Conservation (phyloP, 495 filamentous ascomycete genomes). For the Lasiosphaeria hispida region DNA sequence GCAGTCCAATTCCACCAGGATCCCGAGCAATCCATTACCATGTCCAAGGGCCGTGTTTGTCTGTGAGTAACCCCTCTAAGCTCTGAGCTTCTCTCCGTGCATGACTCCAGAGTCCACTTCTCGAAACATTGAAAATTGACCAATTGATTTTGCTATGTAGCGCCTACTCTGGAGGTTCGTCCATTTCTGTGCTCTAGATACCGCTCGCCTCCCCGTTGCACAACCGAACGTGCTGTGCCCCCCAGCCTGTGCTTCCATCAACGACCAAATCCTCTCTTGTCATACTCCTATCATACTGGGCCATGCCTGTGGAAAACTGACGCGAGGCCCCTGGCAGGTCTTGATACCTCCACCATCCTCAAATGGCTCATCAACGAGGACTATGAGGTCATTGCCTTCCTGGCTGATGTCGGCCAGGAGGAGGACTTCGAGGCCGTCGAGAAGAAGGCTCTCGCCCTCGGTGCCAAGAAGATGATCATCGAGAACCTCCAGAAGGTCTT, state of each 20-base stretch:
- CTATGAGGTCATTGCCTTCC: constrained; percentile 33
- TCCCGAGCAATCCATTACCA: constrained; percentile 10
- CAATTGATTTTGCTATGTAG: constrained; percentile 25
- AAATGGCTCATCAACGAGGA: constrained; percentile 56
- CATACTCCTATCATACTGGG: background rate
- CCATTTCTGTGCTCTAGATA: background rate
- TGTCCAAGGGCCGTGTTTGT: constrained; percentile 47
- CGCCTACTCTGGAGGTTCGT: constrained; percentile 46
- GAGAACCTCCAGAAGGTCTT: constrained; percentile 72
- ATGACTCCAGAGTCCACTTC: background rate
- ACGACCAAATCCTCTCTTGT: background rate
- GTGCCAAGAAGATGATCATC: constrained; percentile 62
- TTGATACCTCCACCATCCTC: constrained; percentile 60
- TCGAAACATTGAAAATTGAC: constrained; percentile 2
- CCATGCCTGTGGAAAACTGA: constrained; percentile 13
- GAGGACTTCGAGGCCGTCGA: constrained; percentile 52
- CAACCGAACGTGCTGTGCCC: background rate
- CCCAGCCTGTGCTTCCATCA: background rate
- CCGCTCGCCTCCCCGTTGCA: background rate
- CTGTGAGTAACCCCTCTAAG: constrained; percentile 33
- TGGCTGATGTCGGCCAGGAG: constrained; percentile 45
- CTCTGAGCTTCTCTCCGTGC: constrained; percentile 1
- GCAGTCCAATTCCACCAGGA: constrained; percentile 2
- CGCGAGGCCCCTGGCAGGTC: constrained; percentile 36
- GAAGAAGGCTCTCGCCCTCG: constrained; percentile 66